Evolutionary conservation across 2,329 filamentous ascomycete genomes (phyloP), one percentile per base, ranked within the genome.

Genomic region (Calonectria crousiana): DNA sequence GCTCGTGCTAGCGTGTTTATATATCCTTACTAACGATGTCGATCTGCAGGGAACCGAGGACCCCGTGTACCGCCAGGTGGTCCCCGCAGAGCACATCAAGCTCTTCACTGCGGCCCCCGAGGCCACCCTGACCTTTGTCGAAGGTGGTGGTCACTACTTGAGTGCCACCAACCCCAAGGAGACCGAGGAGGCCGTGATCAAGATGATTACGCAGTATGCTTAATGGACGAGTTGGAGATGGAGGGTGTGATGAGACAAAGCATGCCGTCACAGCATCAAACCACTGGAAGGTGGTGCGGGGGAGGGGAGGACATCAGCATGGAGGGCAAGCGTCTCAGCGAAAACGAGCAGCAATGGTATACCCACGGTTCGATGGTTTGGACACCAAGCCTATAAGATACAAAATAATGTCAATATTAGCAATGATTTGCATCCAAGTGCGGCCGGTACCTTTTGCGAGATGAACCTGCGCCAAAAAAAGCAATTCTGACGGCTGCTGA

Each of bases 11-110:
- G 26, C 28, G 14, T 62, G 36, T 23, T 3, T 30, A 44, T 0
- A 36, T 11, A 47, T 13, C 44, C 44, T 47, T 23, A 47, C 71
- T 78, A 64, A 80, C 26, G 2, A n/a, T 53, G 5, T 16, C n/a
- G 26, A 20, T 9, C 18, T 49, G 2, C 30, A 89, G 88, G 88
- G 88, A 20, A 85, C 85, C 3, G 83, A 84, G 3, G 89, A 90
- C 75, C 83, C 82, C 0, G 85, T 88, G 0, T 90, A 85, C 76
- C 83, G 85, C 5, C 80, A 81, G 2, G 79, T 74, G 3, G 79
- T 88, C 23, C 85, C 87, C 0, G 76, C 80, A 13, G 88, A 90
- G 78, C 87, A 90, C 34, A 89, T 90, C 75, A 85, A 89, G 80
- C 80, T 89, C 10, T 90, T 90, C 76, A 88, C 85, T 0, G 83